These are phyloP conservation scores for Parafenestella ontariensis DNA, from an alignment of 2,329 filamentous ascomycete species.

Conservation along the genomic window DNA sequence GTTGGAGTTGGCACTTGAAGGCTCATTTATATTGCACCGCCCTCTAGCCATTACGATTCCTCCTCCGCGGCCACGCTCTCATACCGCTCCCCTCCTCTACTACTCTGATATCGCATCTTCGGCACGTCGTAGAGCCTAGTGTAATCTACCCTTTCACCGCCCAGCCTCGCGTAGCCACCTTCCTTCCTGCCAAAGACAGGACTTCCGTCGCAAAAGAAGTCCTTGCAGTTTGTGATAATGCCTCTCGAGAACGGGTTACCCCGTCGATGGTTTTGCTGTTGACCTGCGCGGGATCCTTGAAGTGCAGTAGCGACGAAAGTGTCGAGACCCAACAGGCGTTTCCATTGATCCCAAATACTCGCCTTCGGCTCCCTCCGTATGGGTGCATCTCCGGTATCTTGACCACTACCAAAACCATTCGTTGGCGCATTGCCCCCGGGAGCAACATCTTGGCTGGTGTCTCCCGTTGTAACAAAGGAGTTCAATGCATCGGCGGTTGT, in stretches of 20 bases:
- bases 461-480: slow-evolving; percentile 77
- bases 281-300: slow-evolving; percentile 66
- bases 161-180: slow-evolving; percentile 76
- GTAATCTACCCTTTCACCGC: slow-evolving; percentile 83
- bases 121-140: slow-evolving; percentile 89
- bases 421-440: slow-evolving; percentile 34
- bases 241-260: slow-evolving; percentile 88
- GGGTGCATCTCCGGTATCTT: slow-evolving; percentile 54
- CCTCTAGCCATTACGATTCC: slow-evolving; percentile 20
- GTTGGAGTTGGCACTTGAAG: background rate
- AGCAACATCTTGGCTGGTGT: slow-evolving; percentile 64
- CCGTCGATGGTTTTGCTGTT: slow-evolving; percentile 50
- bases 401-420: slow-evolving; percentile 69
- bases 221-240: slow-evolving; percentile 85
- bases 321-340: slow-evolving; percentile 85
- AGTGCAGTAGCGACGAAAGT: slow-evolving; percentile 92
- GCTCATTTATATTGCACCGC: background rate
- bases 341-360: slow-evolving; percentile 80
- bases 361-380: slow-evolving; percentile 60
- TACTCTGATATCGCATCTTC: slow-evolving; percentile 65
- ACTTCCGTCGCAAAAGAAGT: slow-evolving; percentile 94
- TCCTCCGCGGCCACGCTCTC: slow-evolving; percentile 61
- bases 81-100: slow-evolving; percentile 53
- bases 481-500: slow-evolving; percentile 67
- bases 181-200: slow-evolving; percentile 79